Evolutionary conservation across 352 stramenopile genomes (phyloP), one percentile per base, ranked within the genome.

Genomic region (Globisporangium iwayamae): DNA sequence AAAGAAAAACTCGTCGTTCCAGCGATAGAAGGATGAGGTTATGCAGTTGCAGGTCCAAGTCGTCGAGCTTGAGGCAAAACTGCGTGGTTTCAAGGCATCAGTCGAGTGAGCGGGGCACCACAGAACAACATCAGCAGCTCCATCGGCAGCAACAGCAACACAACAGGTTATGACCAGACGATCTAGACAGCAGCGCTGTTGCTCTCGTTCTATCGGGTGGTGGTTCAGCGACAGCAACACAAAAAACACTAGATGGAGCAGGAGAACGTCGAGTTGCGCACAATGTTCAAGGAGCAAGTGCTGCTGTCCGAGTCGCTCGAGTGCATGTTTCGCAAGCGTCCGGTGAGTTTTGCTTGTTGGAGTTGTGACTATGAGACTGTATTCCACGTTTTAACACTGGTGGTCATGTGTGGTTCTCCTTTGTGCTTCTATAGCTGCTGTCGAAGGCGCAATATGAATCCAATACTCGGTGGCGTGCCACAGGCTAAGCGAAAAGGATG

Each of bases 1-100:
- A n/a, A 51, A 63, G 45, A 56, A 46, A n/a, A 63, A 63, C 10
- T 56, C 57, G 11, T 46, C 57, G n/a, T 56, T 56, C 32, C 43
- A 56, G 45, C 45, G 57, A 2, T 45, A 63, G 45, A 56, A 56
- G 30, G 57, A 63, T 10, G 45, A 63, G 11, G 11, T 56, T 28
- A n/a, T 14, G 3, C 11, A 36, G 7, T 20, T 63, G 43, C 57
- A 51, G 57, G 1, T 5, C 57, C 43, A 63, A 36, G 32, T 63
- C n/a, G 11, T 32, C 1, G 46, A 36, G 34, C 57, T 56, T 6
- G 45, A 63, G 22, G 32, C 13, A 6, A 25, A 55, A 25, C 22
- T 63, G 6, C 25, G 45, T 3, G 7, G 32, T 6, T 63, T 30
- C 53, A 51, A 39, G 28, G n/a, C 41, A 10, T 30, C 5, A 1